phyloP scores from a whole-genome alignment of 768 basidiomycete species.

The Tulasnella sp. region DNA sequence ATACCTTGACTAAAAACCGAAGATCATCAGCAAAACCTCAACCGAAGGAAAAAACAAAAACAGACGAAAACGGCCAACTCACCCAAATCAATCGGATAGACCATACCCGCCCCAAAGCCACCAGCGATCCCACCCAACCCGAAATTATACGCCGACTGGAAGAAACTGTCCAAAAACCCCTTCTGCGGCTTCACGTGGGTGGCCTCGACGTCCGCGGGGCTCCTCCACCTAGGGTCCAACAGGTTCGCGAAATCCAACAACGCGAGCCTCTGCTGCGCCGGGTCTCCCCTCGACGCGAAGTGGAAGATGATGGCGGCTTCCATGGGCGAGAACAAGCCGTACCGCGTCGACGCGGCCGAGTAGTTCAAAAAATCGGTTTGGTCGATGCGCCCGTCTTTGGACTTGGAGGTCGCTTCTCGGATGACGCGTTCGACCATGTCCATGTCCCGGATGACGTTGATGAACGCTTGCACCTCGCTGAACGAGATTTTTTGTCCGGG shows the following conservation, averaged over 20 bases:
- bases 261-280: slow-evolving; percentile 60
- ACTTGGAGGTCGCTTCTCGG: slow-evolving; percentile 78
- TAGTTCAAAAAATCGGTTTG: slow-evolving; percentile 92
- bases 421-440: slow-evolving; percentile 45
- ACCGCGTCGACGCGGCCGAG: slow-evolving; percentile 74
- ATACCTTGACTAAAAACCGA: slow-evolving; percentile 53
- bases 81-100: slow-evolving; percentile 94
- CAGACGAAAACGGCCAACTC: too few relatives aligned
- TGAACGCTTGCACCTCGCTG: slow-evolving; percentile 92
- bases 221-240: slow-evolving; percentile 79
- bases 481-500: slow-evolving; percentile 88
- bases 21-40: background rate
- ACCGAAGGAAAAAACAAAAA: too few relatives aligned
- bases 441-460: slow-evolving; percentile 69
- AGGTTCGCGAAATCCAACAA: slow-evolving; percentile 87
- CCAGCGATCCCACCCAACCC: slow-evolving; percentile 81
- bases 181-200: slow-evolving; percentile 27
- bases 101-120: slow-evolving; percentile 90
- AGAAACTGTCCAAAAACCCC: slow-evolving; percentile 44
- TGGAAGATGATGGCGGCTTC: slow-evolving; percentile 98
- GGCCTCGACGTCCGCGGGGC: slow-evolving; percentile 40
- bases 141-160: slow-evolving; percentile 77
- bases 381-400: slow-evolving; percentile 92
- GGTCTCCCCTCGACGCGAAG: slow-evolving; percentile 73
- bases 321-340: slow-evolving; percentile 94